Conservation (phyloP, 2,329 filamentous ascomycete species). For the Calonectria henricotiae region DNA sequence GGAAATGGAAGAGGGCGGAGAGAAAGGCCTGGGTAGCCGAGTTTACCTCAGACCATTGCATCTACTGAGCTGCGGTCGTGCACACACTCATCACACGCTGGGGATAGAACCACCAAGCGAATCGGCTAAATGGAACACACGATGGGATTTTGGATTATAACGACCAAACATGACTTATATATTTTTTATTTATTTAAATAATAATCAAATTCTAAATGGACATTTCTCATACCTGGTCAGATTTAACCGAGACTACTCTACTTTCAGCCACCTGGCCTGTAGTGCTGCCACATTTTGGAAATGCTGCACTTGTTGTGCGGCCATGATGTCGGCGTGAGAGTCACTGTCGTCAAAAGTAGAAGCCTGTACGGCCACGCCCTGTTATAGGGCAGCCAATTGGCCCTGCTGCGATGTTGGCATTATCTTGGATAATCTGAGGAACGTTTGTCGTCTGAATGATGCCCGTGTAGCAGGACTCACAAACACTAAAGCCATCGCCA, state of each 20-base stretch:
- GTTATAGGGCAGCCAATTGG: neutral
- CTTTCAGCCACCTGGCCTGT: neutral
- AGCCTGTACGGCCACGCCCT: neutral
- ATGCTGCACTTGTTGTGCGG: neutral
- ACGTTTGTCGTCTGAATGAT: conserved; percentile 51
- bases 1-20: too few species aligned
- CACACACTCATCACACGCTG: neutral
- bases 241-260: neutral
- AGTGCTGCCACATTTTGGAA: neutral
- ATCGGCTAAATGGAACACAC: neutral
- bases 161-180: neutral
- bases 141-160: neutral
- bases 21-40: neutral
- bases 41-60: neutral
- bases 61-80: neutral
- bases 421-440: conserved; percentile 46
- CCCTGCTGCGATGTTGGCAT: neutral
- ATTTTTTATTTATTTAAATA: neutral
- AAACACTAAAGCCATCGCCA: conserved; percentile 51
- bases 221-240: neutral
- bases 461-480: conserved; percentile 56
- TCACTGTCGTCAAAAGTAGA: neutral
- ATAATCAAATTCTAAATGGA: neutral
- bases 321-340: neutral
- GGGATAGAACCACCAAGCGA: neutral